phyloP scores from a whole-genome alignment of 805 yeast genomes.

The Suhomyces sp. region DNA sequence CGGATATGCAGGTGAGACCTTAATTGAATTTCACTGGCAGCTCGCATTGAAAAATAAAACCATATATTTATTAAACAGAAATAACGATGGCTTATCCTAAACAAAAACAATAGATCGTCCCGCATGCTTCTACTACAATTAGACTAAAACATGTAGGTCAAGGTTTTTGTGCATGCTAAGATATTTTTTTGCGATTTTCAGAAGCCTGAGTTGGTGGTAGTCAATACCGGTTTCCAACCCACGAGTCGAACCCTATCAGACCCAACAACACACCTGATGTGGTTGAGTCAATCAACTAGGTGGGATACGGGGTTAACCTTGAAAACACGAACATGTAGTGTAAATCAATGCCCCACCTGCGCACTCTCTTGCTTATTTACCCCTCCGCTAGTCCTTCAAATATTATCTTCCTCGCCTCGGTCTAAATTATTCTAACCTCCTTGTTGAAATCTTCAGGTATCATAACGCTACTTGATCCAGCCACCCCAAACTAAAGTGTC shows the following conservation, averaged over 20 bases:
- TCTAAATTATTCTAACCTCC: not conserved
- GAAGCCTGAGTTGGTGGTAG: conserved; percentile 1
- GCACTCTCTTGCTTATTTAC: not conserved
- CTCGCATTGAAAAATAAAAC: not conserved
- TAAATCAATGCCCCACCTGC: not conserved
- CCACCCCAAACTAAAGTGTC: not conserved
- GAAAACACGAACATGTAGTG: not conserved
- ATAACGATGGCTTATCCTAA: not conserved
- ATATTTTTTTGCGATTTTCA: not conserved
- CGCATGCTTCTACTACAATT: not conserved
- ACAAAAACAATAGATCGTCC: not conserved
- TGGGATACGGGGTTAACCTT: not conserved
- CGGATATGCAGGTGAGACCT: not conserved
- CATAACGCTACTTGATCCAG: not conserved
- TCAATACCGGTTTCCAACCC: not conserved
- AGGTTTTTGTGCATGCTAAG: conserved; percentile 1
- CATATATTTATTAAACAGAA: not conserved
- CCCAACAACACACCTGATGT: not conserved
- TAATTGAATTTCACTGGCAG: conserved; percentile 1
- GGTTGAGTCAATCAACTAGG: not conserved
- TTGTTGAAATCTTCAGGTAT: not conserved
- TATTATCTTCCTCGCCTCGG: not conserved
- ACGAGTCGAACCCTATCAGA: not conserved
- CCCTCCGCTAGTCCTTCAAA: not conserved
- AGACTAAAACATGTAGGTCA: not conserved